A percentile compares a stretch with the other conserved stretches of the same genome.
phyloP scores from a whole-genome alignment of 257 asterid species.

The Nicotiana knightiana region DNA sequence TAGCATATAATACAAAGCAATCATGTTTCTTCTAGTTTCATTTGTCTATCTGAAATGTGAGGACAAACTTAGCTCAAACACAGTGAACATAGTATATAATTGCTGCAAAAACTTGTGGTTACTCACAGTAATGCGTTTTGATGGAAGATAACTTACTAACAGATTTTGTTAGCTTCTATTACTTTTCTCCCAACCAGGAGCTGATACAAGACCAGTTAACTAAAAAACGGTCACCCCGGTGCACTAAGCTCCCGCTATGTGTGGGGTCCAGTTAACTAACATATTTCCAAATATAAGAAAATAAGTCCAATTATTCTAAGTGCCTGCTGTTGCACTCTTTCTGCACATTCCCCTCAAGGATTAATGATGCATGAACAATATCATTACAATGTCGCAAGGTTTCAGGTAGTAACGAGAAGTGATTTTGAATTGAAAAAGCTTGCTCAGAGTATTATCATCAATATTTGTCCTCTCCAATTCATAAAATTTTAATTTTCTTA shows the following conservation, averaged over 20 bases:
- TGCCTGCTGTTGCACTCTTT: background rate
- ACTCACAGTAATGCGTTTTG: background rate
- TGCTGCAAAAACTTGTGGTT: background rate
- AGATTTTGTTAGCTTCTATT: background rate
- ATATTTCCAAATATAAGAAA: background rate
- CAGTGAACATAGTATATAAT: background rate
- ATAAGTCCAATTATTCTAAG: background rate
- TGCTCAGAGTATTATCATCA: background rate
- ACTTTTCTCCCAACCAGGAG: background rate
- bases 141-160: background rate
- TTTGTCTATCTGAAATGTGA: background rate
- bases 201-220: background rate
- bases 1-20: background rate
- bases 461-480: background rate
- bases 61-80: background rate
- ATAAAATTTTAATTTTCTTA: background rate
- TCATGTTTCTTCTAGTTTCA: background rate
- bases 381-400: background rate
- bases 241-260: too few species aligned
- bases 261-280: background rate
- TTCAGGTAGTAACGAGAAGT: background rate
- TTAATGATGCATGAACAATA: background rate
- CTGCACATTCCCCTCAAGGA: background rate
- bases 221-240: too few species aligned
- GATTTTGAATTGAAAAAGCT: background rate